Conservation (phyloP, 257 asterid species). For the Handroanthus guayacan region DNA sequence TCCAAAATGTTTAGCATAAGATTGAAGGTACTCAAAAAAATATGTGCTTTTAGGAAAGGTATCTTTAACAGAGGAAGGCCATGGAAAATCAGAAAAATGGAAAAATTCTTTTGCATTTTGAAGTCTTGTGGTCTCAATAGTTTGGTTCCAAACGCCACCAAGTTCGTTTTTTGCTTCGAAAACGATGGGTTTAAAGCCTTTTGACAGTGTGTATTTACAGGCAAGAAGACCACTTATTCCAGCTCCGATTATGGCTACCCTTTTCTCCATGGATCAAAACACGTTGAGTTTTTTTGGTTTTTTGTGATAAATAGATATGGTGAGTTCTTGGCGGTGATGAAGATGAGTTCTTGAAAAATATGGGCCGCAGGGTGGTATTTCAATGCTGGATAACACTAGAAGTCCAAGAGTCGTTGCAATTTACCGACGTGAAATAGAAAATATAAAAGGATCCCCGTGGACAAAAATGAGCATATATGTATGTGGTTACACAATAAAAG, state of each 20-base stretch:
- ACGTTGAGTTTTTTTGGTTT: not conserved
- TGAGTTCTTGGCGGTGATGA: no score
- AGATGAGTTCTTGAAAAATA: no score
- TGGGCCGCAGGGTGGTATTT: no score
- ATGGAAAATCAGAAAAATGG: constrained; percentile 68
- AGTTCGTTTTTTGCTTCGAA: constrained; percentile 53
- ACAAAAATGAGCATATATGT: no score
- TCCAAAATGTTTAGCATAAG: constrained; percentile 55
- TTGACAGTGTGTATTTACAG: constrained; percentile 55
- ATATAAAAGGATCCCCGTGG: no score
- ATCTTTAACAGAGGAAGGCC: constrained; percentile 59
- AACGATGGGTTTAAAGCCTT: constrained; percentile 55
- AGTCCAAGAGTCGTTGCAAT: no score
- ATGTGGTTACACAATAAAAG: no score
- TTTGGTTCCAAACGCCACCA: constrained; percentile 70
- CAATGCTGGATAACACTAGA: no score
- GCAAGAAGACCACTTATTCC: constrained; percentile 79
- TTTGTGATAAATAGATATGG: no score
- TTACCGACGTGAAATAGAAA: no score
- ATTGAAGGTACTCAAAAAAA: constrained; percentile 48
- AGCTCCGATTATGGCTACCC: constrained; percentile 69
- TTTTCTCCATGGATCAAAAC: constrained; percentile 48
- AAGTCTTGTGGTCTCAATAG: constrained; percentile 59
- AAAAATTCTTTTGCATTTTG: constrained; percentile 42
- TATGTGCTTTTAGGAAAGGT: constrained; percentile 40